phyloP scores from a whole-genome alignment of 1,284 basidiomycete species.

The Melampsora larici-populina region DNA sequence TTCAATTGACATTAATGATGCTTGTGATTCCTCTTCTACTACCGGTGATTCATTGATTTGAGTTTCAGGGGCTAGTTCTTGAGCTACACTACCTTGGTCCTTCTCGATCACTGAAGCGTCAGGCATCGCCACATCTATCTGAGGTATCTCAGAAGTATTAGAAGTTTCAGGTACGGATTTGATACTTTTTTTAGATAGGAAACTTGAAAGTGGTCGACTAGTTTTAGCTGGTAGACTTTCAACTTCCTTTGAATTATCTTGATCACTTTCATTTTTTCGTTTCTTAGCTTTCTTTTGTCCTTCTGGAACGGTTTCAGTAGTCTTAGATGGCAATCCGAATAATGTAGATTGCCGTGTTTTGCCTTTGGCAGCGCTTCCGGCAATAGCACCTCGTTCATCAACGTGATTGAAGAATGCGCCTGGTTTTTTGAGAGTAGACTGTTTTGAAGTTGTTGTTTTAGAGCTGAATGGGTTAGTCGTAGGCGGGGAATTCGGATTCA shows the following conservation, averaged over 20 bases:
- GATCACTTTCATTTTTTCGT: conserved; percentile 7
- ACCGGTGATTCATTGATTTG: background rate
- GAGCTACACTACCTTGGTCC: background rate
- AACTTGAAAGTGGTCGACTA: conserved; percentile 3
- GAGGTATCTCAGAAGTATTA: background rate
- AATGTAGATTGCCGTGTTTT: conserved; percentile 24
- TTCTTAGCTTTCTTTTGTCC: conserved; percentile 12
- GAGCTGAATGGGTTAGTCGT: conserved; percentile 1
- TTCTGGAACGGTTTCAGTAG: background rate
- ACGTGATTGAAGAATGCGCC: conserved; percentile 33
- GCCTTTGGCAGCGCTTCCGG: background rate
- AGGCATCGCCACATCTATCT: background rate
- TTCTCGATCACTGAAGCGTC: background rate
- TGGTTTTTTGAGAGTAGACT: conserved; percentile 14
- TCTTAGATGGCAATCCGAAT: conserved; percentile 15
- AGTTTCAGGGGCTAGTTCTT: background rate
- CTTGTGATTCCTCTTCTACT: conserved; percentile 13
- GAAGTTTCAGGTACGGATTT: background rate
- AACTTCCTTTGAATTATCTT: background rate
- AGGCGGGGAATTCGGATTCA: background rate
- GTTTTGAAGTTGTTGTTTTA: background rate
- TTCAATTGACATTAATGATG: conserved; percentile 16
- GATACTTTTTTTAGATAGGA: background rate
- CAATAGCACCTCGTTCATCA: conserved; percentile 12
- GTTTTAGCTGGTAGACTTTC: background rate